Conservation (phyloP, 148 eudicot species). For the Bassia scoparia region DNA sequence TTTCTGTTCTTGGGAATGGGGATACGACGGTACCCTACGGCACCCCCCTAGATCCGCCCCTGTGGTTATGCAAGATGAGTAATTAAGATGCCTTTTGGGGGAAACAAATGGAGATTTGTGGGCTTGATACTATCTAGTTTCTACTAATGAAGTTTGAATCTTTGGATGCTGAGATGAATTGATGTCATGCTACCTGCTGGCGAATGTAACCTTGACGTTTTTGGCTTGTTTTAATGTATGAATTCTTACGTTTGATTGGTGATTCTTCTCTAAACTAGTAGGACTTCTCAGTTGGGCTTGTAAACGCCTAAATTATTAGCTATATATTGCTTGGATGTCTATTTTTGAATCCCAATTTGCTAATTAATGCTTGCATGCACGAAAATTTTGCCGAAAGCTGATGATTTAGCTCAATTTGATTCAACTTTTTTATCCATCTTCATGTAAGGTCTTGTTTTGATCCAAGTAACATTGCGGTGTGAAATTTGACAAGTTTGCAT, state of each 20-base stretch:
- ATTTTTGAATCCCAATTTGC: background rate
- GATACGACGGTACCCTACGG: no score
- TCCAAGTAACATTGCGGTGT: background rate
- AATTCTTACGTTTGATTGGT: background rate
- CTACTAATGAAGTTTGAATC: background rate
- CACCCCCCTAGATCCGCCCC: no score
- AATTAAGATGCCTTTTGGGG: background rate
- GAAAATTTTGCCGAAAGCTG: background rate
- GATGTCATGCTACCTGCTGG: background rate
- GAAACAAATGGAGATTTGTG: background rate
- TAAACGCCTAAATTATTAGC: background rate
- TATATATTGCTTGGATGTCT: background rate
- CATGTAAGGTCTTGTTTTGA: background rate
- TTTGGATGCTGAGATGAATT: background rate
- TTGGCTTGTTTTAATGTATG: background rate
- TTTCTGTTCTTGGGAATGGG: no score
- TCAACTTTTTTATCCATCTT: background rate
- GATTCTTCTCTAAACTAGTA: background rate
- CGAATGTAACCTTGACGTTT: background rate
- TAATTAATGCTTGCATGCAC: background rate
- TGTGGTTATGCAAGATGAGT: no score
- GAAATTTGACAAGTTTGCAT: background rate
- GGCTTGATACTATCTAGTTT: background rate
- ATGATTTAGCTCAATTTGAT: background rate
- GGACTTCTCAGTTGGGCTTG: background rate